Conservation (phyloP, 495 filamentous ascomycete species). For the Hyphodiscus hymeniophilus region DNA sequence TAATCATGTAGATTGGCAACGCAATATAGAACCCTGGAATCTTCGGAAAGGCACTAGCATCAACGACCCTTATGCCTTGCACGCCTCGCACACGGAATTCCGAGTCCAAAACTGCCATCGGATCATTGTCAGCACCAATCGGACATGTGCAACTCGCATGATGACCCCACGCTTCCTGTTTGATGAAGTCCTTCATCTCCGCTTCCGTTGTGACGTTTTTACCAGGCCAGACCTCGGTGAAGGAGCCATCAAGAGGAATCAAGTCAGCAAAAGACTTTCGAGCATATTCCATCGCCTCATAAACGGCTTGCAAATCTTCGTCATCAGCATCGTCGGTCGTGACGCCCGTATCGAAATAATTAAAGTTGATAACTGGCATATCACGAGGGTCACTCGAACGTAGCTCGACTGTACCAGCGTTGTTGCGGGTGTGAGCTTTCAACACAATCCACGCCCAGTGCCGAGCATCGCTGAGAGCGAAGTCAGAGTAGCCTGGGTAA, state of each 20-base stretch:
- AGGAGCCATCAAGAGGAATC: neutral
- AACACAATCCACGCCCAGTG: conserved; percentile 1
- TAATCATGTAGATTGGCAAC: conserved; percentile 45
- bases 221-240: neutral
- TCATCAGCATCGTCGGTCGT: neutral
- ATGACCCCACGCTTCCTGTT: conserved; percentile 47
- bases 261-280: neutral
- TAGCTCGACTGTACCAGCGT: conserved; percentile 29
- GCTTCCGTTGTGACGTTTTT: conserved; percentile 3
- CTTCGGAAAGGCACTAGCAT: conserved; percentile 27
- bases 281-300: neutral
- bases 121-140: conserved; percentile 47
- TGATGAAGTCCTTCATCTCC: conserved; percentile 35
- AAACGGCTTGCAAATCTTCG: neutral
- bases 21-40: conserved; percentile 48
- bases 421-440: conserved; percentile 2
- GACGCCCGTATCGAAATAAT: conserved; percentile 27
- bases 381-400: conserved; percentile 43
- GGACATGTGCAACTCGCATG: conserved; percentile 48
- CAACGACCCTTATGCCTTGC: neutral
- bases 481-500: neutral
- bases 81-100: conserved; percentile 48
- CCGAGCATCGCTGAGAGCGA: neutral
- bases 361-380: conserved; percentile 42
- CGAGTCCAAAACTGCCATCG: conserved; percentile 48